Percentiles rank a stretch among this genome's conserved stretches.
phyloP scores from a whole-genome alignment of 169 alveolate genomes.

The Cryptosporidium parvum region DNA sequence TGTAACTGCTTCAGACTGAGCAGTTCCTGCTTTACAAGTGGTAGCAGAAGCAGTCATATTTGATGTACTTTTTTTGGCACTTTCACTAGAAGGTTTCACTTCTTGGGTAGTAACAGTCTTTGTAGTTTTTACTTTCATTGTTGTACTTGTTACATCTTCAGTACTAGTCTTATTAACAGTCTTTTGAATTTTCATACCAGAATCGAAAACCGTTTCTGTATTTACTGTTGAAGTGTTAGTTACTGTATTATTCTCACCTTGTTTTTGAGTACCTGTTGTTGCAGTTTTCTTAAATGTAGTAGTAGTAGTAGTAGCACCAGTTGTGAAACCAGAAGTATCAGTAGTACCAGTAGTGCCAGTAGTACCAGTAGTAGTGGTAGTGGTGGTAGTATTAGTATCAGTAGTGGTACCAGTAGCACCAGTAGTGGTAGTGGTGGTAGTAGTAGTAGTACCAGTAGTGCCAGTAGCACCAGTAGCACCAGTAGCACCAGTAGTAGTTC shows the following conservation, averaged over 20 bases:
- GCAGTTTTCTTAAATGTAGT: not conserved
- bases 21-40: not conserved
- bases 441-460: constrained; percentile 27
- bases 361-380: not conserved
- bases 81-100: not conserved
- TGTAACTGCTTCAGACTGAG: not conserved
- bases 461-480: not conserved
- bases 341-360: not conserved
- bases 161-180: constrained; percentile 1
- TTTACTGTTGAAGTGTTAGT: constrained; percentile 2
- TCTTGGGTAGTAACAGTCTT: constrained; percentile 23
- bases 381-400: not conserved
- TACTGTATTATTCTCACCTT: not conserved
- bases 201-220: constrained; percentile 8
- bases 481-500: not conserved
- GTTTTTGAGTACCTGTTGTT: not conserved
- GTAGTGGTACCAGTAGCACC: not conserved
- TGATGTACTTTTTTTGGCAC: not conserved
- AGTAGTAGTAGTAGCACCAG: not conserved
- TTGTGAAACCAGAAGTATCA: not conserved
- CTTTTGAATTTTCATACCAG: constrained; percentile 35
- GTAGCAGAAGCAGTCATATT: not conserved
- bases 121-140: constrained; percentile 9
- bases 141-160: not conserved
- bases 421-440: not conserved